A percentile compares a stretch with the other conserved stretches of the same genome.
phyloP scores from a whole-genome alignment of 73 alveolate species.

The Paramecium caudatum region DNA sequence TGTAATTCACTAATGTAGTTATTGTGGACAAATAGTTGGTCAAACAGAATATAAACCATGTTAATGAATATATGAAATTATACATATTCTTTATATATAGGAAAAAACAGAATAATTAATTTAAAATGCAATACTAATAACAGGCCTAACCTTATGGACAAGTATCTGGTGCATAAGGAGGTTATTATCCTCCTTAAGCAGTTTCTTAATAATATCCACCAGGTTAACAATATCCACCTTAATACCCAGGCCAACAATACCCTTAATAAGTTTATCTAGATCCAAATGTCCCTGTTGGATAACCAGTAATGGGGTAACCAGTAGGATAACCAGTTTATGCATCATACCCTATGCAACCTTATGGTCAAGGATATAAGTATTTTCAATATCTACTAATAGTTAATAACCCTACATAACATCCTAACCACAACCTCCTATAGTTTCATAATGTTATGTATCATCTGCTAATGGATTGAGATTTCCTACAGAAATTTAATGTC shows the following conservation, averaged over 20 bases:
- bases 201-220: neutral
- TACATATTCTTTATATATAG: neutral
- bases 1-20: neutral
- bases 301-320: neutral
- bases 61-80: neutral
- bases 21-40: slow-evolving; percentile 3
- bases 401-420: neutral
- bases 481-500: neutral
- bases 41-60: slow-evolving; percentile 12
- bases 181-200: neutral
- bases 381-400: too few relatives aligned
- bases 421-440: neutral
- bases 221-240: neutral
- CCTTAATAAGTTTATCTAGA: too few relatives aligned
- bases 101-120: neutral
- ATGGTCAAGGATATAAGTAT: too few relatives aligned
- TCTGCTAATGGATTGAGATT: neutral
- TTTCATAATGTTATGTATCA: neutral
- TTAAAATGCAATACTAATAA: neutral
- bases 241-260: neutral
- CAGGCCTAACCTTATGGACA: neutral
- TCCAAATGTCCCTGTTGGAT: neutral
- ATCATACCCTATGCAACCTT: too few relatives aligned
- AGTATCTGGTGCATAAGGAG: neutral
- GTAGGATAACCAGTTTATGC: neutral